Evolutionary conservation across 129 eudicot species (phyloP), one percentile per base, ranked within the genome.

Genomic region (Centrapalus pauciflorus): DNA sequence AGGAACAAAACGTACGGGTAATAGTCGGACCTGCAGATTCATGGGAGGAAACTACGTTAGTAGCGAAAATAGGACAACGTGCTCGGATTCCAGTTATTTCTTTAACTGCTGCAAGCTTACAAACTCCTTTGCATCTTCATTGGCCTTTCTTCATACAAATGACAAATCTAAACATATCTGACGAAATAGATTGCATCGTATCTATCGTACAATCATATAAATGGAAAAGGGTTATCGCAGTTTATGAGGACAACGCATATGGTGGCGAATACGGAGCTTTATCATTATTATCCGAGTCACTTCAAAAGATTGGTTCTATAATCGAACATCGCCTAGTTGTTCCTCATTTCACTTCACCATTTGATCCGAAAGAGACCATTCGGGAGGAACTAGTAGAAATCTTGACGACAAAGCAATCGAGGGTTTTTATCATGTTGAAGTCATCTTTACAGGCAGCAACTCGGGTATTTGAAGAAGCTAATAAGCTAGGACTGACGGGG

Each of bases 111-210:
- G 60, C 32, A 32, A 67, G 28, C 11, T 67, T 67, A 45, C 58
- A 11, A 30, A 67, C 77, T 20, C 25, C 55, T 24, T 51, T 65
- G 20, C 77, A 32, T 7, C 76, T 35, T 49, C 78, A 65, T 64
- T 85, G 91, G 91, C 87, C 87, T 48, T 81, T 79, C 38, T 34
- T 81, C 67, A 64, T 85, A 45, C 87, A 82, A 59, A 85, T 81
- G 82, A 55, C 76, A 7, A 41, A 72, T 45, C 32, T 66, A 45
- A 56, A 69, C 50, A 64, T 58, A 26, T 63, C 55, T 0, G 67
- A 72, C 10, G 84, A 84, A 64, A 64, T 84, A 66, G 64, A 21
- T 10, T 56, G 84, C 27, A 72, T 78, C 24, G 41, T 73, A 23
- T 70, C 79, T 38, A 60, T 81, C 3, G 58, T 85, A 33, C 66